phyloP scores from a whole-genome alignment of 2,329 filamentous ascomycete species.

The Emergomyces pasteurianus region DNA sequence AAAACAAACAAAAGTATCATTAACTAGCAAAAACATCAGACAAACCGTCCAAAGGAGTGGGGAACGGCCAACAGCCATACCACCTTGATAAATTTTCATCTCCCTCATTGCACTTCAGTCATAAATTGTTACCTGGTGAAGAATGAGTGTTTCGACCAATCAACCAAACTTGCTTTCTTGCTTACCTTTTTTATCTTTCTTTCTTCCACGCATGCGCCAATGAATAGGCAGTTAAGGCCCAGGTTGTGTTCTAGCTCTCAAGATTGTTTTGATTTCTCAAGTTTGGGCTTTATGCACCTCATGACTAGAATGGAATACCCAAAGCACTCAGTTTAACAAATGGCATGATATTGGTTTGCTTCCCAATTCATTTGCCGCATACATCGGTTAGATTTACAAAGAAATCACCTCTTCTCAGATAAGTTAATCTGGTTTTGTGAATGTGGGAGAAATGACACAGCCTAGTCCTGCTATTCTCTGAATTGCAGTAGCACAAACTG shows the following conservation, averaged over 20 bases:
- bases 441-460: not conserved
- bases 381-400: not conserved
- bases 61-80: not conserved
- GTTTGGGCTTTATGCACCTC: not conserved
- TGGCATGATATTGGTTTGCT: not conserved
- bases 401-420: not conserved
- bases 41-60: not conserved
- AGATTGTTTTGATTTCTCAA: not conserved
- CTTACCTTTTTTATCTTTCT: no score
- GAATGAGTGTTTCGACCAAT: not conserved
- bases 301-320: not conserved
- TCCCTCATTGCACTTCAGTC: not conserved
- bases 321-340: not conserved
- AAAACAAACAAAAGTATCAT: not conserved
- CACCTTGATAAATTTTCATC: not conserved
- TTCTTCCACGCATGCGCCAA: not conserved
- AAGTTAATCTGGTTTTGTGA: not conserved
- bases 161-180: not conserved
- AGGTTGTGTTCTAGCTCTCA: not conserved
- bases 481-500: not conserved
- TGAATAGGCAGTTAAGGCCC: not conserved
- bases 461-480: not conserved
- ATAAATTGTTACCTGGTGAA: not conserved
- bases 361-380: not conserved
- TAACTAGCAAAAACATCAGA: not conserved